Base-by-base conservation (phyloP, 345 rosid species). In the Erucastrum elatum region DNA sequence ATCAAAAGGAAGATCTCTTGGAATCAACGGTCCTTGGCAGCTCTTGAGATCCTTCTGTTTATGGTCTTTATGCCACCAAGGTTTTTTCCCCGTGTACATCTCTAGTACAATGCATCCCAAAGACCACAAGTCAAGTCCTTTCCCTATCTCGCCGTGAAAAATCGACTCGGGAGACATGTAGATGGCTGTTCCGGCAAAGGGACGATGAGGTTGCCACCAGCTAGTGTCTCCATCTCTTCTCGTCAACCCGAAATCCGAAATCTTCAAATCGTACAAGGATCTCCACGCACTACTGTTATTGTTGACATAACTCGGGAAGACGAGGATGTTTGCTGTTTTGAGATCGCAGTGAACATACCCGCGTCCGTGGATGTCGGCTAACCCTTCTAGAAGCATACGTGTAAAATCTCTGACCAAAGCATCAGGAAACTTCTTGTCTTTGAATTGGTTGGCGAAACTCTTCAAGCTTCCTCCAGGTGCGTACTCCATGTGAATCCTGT, bases 401-500 rank as follows among this genome's bases (percentile, higher is more conserved):
- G 87, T 79, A 58, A 76, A 81, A 2, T 70, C 77, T 75, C 21
- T 77, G 11, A 84, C 85, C 44, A 80, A 72, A 8, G 7, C 3
- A 30, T 83, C 86, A 27, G 84, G 76, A 21, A 87, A 25, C 5
- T 82, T 79, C 6, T 2, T 49, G n/a, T 81, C 84, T 25, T 13
- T 9, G 16, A 76, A 79, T 3, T 55, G 62, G 12, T 58, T 27
- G 30, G 74, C 78, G 5, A 82, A 34, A 68, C 16, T 55, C 10
- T 34, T 69, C 9, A 87, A 81, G 75, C 83, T 79, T 70, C 87
- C 87, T 26, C 82, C 87, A 5, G 83, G 46, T 4, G 86, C 87
- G 30, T 86, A 86, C 66, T 87, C 90, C 66, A 87, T 58, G 6
- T 76, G 10, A 3, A 86, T 7, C 30, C 72, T 84, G 79, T 83